A percentile compares a stretch with the other conserved stretches of the same genome.
These are phyloP conservation scores for Limonium bicolor DNA, from an alignment of 148 eudicot species.

Conservation along the genomic window DNA sequence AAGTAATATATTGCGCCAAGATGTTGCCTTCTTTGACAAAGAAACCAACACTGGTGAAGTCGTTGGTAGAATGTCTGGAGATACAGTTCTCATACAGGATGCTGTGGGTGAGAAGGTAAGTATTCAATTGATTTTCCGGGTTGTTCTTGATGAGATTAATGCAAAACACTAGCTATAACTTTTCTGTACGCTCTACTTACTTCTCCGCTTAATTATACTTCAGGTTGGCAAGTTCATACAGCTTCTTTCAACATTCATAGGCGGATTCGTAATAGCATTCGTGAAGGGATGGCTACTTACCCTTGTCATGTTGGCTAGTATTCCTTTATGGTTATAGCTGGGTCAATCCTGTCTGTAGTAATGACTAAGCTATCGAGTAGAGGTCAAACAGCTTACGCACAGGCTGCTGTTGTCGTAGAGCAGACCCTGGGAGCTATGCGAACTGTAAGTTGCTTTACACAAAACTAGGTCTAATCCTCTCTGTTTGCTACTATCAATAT, in stretches of 20 bases:
- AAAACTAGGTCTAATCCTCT: too few species aligned
- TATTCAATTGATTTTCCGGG: neutral
- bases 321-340: slow-evolving; percentile 25
- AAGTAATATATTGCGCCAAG: slow-evolving; percentile 23
- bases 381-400: slow-evolving; percentile 29
- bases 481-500: neutral
- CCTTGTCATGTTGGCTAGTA: slow-evolving; percentile 27
- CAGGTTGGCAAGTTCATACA: slow-evolving; percentile 39
- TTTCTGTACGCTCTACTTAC: too few species aligned
- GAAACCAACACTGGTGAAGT: slow-evolving; percentile 26
- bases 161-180: neutral
- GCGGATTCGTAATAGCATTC: slow-evolving; percentile 33
- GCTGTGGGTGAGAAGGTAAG: slow-evolving; percentile 32
- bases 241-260: slow-evolving; percentile 25
- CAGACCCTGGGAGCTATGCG: slow-evolving; percentile 38
- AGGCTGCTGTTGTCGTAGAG: slow-evolving; percentile 33
- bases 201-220: neutral
- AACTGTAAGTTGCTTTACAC: slow-evolving; percentile 18
- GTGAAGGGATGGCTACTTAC: slow-evolving; percentile 39
- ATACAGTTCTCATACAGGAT: slow-evolving; percentile 25
- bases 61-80: slow-evolving; percentile 22
- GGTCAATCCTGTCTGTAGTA: slow-evolving; percentile 16
- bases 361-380: slow-evolving; percentile 17
- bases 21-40: slow-evolving; percentile 23
- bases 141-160: neutral